A percentile compares a stretch with the other conserved stretches of the same genome.
Conservation (phyloP, 805 yeast genomes). For the Spathaspora arborariae region DNA sequence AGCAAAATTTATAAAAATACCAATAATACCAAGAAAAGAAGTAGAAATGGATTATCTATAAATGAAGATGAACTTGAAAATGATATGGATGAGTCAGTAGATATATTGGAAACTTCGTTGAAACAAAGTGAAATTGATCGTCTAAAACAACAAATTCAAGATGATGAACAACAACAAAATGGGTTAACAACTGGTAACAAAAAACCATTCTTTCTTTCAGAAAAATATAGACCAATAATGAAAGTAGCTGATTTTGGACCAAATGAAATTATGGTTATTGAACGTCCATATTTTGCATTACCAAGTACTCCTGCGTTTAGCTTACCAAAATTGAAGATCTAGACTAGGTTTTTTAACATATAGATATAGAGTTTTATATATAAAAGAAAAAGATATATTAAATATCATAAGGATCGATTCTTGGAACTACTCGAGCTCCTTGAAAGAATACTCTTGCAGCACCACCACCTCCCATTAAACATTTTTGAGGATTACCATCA, state of each 20-base stretch:
- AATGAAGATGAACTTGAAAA: constrained; percentile 26
- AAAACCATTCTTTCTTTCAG: constrained; percentile 68
- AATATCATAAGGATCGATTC: constrained; percentile 11
- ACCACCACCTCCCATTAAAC: constrained; percentile 59
- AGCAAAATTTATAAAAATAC: constrained; percentile 24
- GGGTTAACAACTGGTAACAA: constrained; percentile 10
- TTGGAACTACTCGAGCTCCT: constrained; percentile 52
- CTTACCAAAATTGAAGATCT: constrained; percentile 51
- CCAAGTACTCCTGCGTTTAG: constrained; percentile 64
- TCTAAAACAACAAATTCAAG: constrained; percentile 36
- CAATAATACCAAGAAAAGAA: constrained; percentile 36
- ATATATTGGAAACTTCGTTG: constrained; percentile 21
- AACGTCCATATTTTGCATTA: constrained; percentile 62
- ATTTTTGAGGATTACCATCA: constrained; percentile 42
- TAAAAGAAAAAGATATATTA: neutral
- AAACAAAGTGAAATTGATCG: constrained; percentile 28
- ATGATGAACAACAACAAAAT: constrained; percentile 33
- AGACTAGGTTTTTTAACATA: too few species aligned
- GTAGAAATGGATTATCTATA: constrained; percentile 38
- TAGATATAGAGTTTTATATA: neutral
- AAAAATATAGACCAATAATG: constrained; percentile 70
- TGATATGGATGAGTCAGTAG: constrained; percentile 22
- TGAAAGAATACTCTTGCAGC: constrained; percentile 71
- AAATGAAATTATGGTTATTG: constrained; percentile 67
- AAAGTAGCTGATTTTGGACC: constrained; percentile 53